phyloP scores from a whole-genome alignment of 805 yeast genomes.

The Metschnikowia colocasiae region DNA sequence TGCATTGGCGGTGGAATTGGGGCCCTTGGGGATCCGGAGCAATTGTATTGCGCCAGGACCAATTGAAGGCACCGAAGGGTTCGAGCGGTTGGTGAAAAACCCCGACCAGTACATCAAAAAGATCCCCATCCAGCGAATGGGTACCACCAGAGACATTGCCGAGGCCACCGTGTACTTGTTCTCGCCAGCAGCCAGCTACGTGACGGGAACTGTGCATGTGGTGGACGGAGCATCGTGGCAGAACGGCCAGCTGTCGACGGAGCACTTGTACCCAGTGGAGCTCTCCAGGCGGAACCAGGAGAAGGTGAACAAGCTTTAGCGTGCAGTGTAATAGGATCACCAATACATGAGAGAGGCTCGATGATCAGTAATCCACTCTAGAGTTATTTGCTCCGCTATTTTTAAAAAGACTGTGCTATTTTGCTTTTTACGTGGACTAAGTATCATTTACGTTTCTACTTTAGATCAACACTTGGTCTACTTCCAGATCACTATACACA shows the following conservation, averaged over 20 bases:
- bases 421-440: too few species aligned
- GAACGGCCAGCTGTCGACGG: conserved; percentile 18
- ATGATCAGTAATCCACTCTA: too few species aligned
- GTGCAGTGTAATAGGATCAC: too few species aligned
- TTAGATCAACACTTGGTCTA: too few species aligned
- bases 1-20: conserved; percentile 30
- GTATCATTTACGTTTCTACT: too few species aligned
- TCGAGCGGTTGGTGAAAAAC: conserved; percentile 21
- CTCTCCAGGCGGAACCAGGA: conserved; percentile 18
- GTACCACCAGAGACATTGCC: conserved; percentile 27
- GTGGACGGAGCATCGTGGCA: conserved; percentile 32
- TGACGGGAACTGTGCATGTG: conserved; percentile 26
- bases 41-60: conserved; percentile 29
- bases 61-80: conserved; percentile 28
- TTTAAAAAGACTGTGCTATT: too few species aligned
- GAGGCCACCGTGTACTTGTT: conserved; percentile 28
- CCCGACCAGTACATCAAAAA: conserved; percentile 8
- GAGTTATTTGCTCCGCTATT: too few species aligned
- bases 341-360: too few species aligned
- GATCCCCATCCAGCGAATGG: conserved; percentile 26
- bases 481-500: too few species aligned
- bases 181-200: conserved; percentile 26
- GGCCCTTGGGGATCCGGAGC: conserved; percentile 28
- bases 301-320: conserved; percentile 14
- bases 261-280: conserved; percentile 31